Base-by-base conservation (phyloP, 192 early-diverging fungal genomes). In the Coemansia sp. region DNA sequence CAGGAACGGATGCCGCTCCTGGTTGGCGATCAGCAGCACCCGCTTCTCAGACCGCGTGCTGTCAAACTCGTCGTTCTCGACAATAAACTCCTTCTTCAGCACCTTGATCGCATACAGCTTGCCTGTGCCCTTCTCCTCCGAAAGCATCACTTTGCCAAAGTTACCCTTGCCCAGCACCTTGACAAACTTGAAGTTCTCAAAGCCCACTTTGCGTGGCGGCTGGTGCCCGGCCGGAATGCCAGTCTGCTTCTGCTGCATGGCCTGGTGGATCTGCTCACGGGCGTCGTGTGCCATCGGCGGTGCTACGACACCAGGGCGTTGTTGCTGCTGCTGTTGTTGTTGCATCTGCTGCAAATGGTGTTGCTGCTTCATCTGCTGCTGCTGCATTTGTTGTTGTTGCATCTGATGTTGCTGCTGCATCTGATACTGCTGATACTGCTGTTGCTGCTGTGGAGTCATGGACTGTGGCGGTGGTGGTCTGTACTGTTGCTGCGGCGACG, bases 141-240 rank as follows among this genome's bases (percentile, higher is more conserved):
- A 93, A 57, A 99, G 85, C 92, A 99, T 95, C 19, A 98, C 96
- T 84, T 99, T 99, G 72, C 97, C 97, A 87, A 97, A 99, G 83
- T 97, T 98, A 55, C 97, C 97, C 75, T 95, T 97, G 62, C 97
- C 97, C 11, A 99, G 82, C 2, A 99, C 96, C 19, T 94, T 92
- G 56, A 95, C 67, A 57, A 99, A 94, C 61, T 87, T 91, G 64
- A 99, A 99, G 69, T 99, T 95, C 53, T 96, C 92, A 19, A 95
- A 71, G 2, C 90, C 87, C 48, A 97, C 88, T 57, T 90, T 90
- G 31, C 82, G 84, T 25, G 65, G 62, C 56, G 69, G 74, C 69
- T 83, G 67, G n/a, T 59, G 55, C 29, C 48, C 51, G 2, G 54
- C 26, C 3, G 64, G 38, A 31, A 43, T 41, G 39, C 51, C 55